Conservation (phyloP, 2,329 filamentous ascomycete genomes). For the Alternaria gansuensis region DNA sequence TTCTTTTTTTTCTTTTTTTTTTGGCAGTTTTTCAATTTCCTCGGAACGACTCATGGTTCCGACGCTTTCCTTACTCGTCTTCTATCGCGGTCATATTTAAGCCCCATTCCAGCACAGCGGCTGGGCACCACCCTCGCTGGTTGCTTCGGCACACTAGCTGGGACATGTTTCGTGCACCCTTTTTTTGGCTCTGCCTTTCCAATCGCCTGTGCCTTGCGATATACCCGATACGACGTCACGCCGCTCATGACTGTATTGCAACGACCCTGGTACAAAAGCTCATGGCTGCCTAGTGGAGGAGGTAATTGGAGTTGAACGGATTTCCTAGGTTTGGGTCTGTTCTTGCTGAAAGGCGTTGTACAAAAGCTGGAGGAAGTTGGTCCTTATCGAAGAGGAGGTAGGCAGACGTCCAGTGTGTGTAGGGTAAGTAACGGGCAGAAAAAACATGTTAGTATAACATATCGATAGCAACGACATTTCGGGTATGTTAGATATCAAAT, state of each 20-base stretch:
- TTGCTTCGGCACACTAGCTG: conserved; percentile 31
- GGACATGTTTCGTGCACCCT: conserved; percentile 8
- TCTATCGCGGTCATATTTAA: not conserved
- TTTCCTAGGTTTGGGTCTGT: conserved; percentile 11
- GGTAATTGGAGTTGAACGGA: conserved; percentile 13
- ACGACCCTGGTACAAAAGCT: conserved; percentile 23
- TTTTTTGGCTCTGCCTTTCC: conserved; percentile 13
- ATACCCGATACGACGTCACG: conserved; percentile 42
- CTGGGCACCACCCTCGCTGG: conserved; percentile 2
- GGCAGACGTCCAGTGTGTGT: not conserved
- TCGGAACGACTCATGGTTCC: conserved; percentile 19
- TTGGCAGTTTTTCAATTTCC: not conserved
- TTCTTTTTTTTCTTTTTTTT: not conserved
- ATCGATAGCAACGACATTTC: conserved; percentile 27
- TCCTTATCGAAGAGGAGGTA: not conserved
- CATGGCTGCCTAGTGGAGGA: conserved; percentile 26
- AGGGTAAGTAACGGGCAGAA: conserved; percentile 7
- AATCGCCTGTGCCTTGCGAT: conserved; percentile 27
- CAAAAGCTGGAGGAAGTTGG: not conserved
- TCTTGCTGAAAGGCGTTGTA: conserved; percentile 13
- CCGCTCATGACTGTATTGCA: conserved; percentile 38
- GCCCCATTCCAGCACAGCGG: conserved; percentile 24
- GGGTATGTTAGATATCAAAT: conserved; percentile 24
- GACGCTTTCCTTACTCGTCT: conserved; percentile 9
- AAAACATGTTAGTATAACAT: conserved; percentile 18